These are phyloP conservation scores for Rhizophagus sp. DNA, from an alignment of 192 early-diverging fungal genomes.

Conservation along the genomic window DNA sequence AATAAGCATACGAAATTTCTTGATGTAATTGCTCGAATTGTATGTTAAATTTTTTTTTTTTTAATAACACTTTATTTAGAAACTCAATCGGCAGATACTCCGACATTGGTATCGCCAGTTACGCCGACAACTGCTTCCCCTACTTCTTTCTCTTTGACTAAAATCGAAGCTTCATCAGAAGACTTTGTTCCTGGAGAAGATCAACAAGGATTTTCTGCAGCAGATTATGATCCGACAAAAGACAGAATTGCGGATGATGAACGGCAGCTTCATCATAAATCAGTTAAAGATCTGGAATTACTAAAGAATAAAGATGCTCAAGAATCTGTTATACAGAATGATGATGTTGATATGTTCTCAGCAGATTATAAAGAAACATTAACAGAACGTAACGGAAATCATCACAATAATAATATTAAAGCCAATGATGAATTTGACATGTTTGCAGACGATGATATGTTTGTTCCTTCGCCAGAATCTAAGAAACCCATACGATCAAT, in stretches of 20 bases:
- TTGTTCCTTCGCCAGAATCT: slow-evolving; percentile 46
- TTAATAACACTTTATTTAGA: slow-evolving; percentile 38
- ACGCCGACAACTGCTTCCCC: slow-evolving; percentile 29
- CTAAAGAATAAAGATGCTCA: slow-evolving; percentile 49
- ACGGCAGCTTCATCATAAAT: slow-evolving; percentile 52
- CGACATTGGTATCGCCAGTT: slow-evolving; percentile 22
- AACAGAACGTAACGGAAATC: slow-evolving; percentile 32
- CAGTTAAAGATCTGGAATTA: slow-evolving; percentile 46
- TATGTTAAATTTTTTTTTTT: slow-evolving; percentile 2
- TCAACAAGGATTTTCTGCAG: slow-evolving; percentile 52
- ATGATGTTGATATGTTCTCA: slow-evolving; percentile 63
- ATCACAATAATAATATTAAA: slow-evolving; percentile 25
- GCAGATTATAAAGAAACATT: slow-evolving; percentile 60
- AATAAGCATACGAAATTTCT: neutral
- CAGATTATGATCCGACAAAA: slow-evolving; percentile 80
- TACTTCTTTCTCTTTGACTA: slow-evolving; percentile 35
- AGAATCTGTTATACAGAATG: slow-evolving; percentile 41
- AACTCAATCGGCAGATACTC: slow-evolving; percentile 29
- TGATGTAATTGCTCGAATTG: neutral
- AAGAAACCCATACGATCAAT: slow-evolving; percentile 16
- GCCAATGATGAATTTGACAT: slow-evolving; percentile 57
- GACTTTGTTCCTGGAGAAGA: slow-evolving; percentile 33
- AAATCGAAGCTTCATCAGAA: slow-evolving; percentile 34
- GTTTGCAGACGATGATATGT: slow-evolving; percentile 83
- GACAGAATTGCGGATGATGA: slow-evolving; percentile 73